These are phyloP conservation scores for Erucastrum elatum DNA, from an alignment of 345 rosid genomes.

Conservation along the genomic window DNA sequence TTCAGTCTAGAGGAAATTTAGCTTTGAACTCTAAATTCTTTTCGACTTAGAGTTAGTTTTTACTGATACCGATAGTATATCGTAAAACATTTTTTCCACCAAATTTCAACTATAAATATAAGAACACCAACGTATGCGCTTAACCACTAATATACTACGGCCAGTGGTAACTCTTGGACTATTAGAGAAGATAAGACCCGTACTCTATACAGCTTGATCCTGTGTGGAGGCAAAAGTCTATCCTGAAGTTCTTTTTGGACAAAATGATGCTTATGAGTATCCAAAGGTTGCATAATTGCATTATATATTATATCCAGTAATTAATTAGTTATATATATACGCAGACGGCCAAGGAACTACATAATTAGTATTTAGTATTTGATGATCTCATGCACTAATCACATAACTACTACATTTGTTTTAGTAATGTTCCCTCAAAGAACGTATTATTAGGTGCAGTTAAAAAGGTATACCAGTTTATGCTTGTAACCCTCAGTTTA, in stretches of 20 bases:
- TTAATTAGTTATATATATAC: not conserved
- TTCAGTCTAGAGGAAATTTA: not conserved
- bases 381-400: not conserved
- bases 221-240: slow-evolving; percentile 16
- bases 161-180: not conserved
- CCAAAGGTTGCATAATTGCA: slow-evolving; percentile 22
- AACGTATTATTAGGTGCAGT: not conserved
- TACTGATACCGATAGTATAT: not conserved
- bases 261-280: slow-evolving; percentile 37
- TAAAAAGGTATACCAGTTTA: not conserved
- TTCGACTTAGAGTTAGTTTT: not conserved
- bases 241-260: slow-evolving; percentile 21
- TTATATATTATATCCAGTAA: not conserved
- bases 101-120: no score
- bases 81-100: not conserved
- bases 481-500: no score
- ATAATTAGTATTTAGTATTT: slow-evolving; percentile 4
- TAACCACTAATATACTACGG: not conserved
- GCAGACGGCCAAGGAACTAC: slow-evolving; percentile 4
- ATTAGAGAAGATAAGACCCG: not conserved
- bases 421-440: not conserved
- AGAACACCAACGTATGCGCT: not conserved
- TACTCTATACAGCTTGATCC: slow-evolving; percentile 23
- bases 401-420: not conserved
- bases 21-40: not conserved